Conservation (phyloP, 768 basidiomycete species). For the Tylopilus rubrobrunneus region DNA sequence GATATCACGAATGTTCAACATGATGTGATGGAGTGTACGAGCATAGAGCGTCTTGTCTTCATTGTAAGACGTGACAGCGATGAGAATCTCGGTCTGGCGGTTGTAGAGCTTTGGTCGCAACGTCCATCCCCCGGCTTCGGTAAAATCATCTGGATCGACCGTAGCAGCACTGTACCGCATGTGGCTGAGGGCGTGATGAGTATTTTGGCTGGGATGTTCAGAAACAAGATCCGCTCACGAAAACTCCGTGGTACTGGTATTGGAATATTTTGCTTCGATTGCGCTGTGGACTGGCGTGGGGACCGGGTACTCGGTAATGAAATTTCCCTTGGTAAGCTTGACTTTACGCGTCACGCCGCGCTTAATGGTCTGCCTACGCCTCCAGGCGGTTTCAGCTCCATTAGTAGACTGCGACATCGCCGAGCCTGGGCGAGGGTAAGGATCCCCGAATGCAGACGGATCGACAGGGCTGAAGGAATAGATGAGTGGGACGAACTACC, state of each 20-base stretch:
- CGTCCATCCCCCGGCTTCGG: constrained; percentile 74
- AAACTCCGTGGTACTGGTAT: constrained; percentile 80
- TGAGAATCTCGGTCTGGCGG: constrained; percentile 88
- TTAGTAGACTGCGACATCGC: constrained; percentile 50
- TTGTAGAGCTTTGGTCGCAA: constrained; percentile 82
- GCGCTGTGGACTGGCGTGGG: constrained; percentile 81
- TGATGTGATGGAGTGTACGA: constrained; percentile 90
- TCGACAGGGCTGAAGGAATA: constrained; percentile 41
- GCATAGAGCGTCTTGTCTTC: constrained; percentile 92
- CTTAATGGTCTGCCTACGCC: constrained; percentile 85
- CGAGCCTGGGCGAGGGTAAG: constrained; percentile 54
- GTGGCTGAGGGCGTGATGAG: constrained; percentile 41
- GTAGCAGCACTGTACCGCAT: constrained; percentile 95
- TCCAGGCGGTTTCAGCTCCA: constrained; percentile 59
- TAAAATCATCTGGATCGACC: constrained; percentile 87
- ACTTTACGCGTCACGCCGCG: constrained; percentile 93
- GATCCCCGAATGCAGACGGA: constrained; percentile 63
- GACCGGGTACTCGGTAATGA: constrained; percentile 86
- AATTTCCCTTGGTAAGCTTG: constrained; percentile 90
- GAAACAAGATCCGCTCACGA: constrained; percentile 50
- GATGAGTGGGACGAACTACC: constrained; percentile 1
- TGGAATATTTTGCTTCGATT: constrained; percentile 75
- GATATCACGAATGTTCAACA: constrained; percentile 97
- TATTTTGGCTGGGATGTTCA: neutral
- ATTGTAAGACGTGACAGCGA: constrained; percentile 92